These are phyloP conservation scores for Stereum hirsutum DNA, from an alignment of 1,284 basidiomycete species.

Conservation along the genomic window DNA sequence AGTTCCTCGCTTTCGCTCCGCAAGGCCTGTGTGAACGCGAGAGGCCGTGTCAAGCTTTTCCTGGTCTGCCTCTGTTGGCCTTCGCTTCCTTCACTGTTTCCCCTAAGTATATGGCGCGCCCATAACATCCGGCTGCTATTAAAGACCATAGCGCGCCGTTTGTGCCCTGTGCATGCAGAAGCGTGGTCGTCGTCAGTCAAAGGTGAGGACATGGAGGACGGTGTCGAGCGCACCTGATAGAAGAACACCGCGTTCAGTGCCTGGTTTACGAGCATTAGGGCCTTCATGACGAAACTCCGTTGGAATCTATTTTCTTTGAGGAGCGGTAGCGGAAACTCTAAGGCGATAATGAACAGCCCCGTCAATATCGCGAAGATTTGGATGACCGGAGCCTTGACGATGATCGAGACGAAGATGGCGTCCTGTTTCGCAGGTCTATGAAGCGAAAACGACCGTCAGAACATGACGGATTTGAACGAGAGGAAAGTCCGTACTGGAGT, in stretches of 20 bases:
- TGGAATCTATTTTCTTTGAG: conserved; percentile 49
- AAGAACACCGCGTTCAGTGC: conserved; percentile 59
- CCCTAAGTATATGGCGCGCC: conserved; percentile 49
- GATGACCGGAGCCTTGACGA: conserved; percentile 66
- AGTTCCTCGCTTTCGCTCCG: conserved; percentile 4
- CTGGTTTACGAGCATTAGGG: conserved; percentile 58
- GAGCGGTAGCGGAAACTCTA: conserved; percentile 60
- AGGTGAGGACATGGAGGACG: background rate
- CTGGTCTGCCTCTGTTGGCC: conserved; percentile 48
- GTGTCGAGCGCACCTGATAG: conserved; percentile 58
- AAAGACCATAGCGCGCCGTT: conserved; percentile 68
- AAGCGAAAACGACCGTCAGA: background rate
- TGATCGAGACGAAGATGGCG: conserved; percentile 57
- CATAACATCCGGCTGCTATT: conserved; percentile 58
- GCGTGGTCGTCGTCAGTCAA: background rate
- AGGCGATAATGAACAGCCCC: conserved; percentile 43
- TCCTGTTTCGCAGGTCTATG: conserved; percentile 55
- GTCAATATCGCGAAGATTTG: conserved; percentile 58
- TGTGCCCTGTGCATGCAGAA: conserved; percentile 44
- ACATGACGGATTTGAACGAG: conserved; percentile 1
- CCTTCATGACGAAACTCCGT: conserved; percentile 54
- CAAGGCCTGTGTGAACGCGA: conserved; percentile 4
- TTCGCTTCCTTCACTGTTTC: conserved; percentile 62
- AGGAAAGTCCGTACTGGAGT: conserved; percentile 52
- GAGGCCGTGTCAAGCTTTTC: conserved; percentile 36